These are phyloP conservation scores for Marasmius sp. DNA, from an alignment of 1,284 basidiomycete genomes.

Conservation along the genomic window DNA sequence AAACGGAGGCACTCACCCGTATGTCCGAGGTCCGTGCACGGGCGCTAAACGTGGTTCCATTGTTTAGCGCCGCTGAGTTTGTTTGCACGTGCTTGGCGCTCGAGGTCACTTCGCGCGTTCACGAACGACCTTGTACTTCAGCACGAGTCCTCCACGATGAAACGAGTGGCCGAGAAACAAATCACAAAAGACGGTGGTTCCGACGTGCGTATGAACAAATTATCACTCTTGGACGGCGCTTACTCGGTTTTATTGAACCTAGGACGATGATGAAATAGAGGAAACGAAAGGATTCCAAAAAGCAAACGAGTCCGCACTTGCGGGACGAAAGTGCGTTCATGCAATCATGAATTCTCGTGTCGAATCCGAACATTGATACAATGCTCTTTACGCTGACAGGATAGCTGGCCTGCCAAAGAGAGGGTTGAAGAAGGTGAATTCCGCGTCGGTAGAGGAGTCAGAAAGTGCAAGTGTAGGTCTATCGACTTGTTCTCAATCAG, in stretches of 20 bases:
- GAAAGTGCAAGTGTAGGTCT: slow-evolving; percentile 12
- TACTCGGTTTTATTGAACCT: background rate
- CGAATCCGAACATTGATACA: slow-evolving; percentile 14
- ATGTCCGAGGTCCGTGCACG: too few relatives aligned
- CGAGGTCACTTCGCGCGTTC: background rate
- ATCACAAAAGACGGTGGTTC: slow-evolving; percentile 58
- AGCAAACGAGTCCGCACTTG: slow-evolving; percentile 54
- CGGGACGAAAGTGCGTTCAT: slow-evolving; percentile 49
- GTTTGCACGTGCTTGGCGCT: background rate
- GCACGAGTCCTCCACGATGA: slow-evolving; percentile 42
- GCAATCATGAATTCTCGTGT: slow-evolving; percentile 1
- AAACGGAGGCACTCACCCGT: too few relatives aligned
- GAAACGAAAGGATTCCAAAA: slow-evolving; percentile 45
- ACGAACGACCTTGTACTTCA: background rate
- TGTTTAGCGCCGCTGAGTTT: background rate
- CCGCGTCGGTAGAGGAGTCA: background rate
- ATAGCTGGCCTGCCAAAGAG: slow-evolving; percentile 62
- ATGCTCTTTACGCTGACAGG: slow-evolving; percentile 30
- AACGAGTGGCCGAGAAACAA: slow-evolving; percentile 76
- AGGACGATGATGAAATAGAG: slow-evolving; percentile 35
- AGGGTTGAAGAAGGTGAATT: background rate
- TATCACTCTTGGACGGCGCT: background rate
- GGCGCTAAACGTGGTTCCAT: too few relatives aligned
- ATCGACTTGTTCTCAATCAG: slow-evolving; percentile 6
- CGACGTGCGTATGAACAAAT: slow-evolving; percentile 20